Percentiles rank a stretch among this genome's conserved stretches.
phyloP scores from a whole-genome alignment of 129 eudicot genomes.

The Pseudognaphalium luteoalbum region DNA sequence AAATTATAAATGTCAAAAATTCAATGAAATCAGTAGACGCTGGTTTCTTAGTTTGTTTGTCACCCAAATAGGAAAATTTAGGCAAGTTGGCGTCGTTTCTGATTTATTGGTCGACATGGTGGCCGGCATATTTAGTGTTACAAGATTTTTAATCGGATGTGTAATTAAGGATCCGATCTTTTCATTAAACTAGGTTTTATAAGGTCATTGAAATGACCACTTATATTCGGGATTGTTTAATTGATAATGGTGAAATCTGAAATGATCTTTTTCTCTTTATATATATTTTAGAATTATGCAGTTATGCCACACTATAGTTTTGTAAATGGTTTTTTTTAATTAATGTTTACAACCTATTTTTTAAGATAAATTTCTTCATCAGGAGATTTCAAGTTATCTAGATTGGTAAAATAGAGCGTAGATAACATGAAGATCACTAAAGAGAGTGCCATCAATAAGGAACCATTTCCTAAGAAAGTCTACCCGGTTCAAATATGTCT shows the following conservation, averaged over 20 bases:
- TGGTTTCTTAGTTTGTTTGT: slow-evolving; percentile 12
- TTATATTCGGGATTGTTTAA: background rate
- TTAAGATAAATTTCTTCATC: slow-evolving; percentile 20
- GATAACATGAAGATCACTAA: background rate
- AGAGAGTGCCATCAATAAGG: no score
- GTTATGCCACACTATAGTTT: no score
- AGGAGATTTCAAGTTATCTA: background rate
- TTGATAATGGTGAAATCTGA: slow-evolving; percentile 12
- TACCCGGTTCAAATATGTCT: no score
- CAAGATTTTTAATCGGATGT: slow-evolving; percentile 8
- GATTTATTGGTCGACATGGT: slow-evolving; percentile 18
- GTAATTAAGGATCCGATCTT: slow-evolving; percentile 4
- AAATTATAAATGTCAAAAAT: no score
- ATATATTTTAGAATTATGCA: no score
- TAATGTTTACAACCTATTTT: background rate
- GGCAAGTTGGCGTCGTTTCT: background rate
- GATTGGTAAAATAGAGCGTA: background rate
- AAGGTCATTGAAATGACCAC: background rate
- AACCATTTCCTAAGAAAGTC: no score
- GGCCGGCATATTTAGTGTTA: background rate
- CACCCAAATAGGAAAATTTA: background rate
- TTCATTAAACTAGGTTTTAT: slow-evolving; percentile 14
- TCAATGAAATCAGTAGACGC: background rate
- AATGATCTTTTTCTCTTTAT: background rate
- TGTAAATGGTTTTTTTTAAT: background rate